phyloP scores from a whole-genome alignment of 2,329 filamentous ascomycete genomes.

The Akanthomyces muscarius region DNA sequence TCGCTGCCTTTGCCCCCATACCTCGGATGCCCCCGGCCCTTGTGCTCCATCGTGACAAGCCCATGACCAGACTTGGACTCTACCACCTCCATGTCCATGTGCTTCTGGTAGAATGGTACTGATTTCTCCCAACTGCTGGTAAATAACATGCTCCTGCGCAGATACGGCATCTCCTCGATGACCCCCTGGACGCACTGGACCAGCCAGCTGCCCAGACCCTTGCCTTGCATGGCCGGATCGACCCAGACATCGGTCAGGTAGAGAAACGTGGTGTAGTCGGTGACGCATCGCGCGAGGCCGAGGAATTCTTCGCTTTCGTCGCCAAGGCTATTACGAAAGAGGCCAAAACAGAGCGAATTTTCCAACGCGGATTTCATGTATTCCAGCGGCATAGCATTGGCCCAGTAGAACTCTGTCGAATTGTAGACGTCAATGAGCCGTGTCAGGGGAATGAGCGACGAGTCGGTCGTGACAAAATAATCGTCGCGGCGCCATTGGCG shows the following conservation, averaged over 20 bases:
- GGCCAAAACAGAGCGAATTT: constrained; percentile 53
- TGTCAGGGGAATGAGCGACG: constrained; percentile 43
- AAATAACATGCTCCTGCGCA: constrained; percentile 52
- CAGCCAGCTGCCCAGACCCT: constrained; percentile 59
- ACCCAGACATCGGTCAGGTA: constrained; percentile 64
- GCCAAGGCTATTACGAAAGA: constrained; percentile 36
- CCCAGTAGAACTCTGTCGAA: constrained; percentile 53
- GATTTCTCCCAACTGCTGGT: constrained; percentile 33
- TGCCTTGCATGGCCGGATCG: constrained; percentile 47
- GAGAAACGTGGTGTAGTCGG: constrained; percentile 60
- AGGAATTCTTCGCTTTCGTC: constrained; percentile 21
- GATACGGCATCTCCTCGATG: constrained; percentile 46
- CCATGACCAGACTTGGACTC: constrained; percentile 16
- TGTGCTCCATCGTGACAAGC: constrained; percentile 23
- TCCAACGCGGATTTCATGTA: constrained; percentile 43
- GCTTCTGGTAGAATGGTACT: constrained; percentile 32
- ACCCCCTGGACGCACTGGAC: constrained; percentile 53
- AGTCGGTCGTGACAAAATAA: constrained; percentile 55
- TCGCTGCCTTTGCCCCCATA: not conserved
- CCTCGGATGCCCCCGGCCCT: constrained; percentile 21
- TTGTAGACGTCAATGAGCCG: constrained; percentile 46
- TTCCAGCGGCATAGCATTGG: constrained; percentile 41
- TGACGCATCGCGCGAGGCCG: constrained; percentile 48
- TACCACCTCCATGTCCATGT: constrained; percentile 30
- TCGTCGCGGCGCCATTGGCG: constrained; percentile 27